Evolutionary conservation across 2,329 filamentous ascomycete species (phyloP), one percentile per base, ranked within the genome.

Genomic region (Davidsoniella neocaledoniae): DNA sequence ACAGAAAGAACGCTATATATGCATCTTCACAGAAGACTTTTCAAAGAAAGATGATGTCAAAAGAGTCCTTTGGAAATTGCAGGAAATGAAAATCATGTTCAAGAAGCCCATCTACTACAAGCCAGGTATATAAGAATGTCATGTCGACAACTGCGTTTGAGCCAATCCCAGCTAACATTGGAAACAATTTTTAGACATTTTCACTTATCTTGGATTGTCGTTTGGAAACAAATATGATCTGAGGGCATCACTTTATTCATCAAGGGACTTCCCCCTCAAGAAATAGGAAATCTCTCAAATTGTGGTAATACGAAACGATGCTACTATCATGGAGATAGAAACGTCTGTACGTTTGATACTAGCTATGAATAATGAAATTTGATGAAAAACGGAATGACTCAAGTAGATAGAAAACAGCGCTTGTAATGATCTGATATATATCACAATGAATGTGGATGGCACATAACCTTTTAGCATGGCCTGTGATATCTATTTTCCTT

Each of bases 11-110:
- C 70, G 77, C 17, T 63, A 91, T 40, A 77, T 93, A 23, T 88
- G 83, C 56, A 68, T 93, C 6, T 93, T 93, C 62, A 93, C 85
- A 4, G 66, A 68, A 40, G 77, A 94, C 61, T 91, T 87, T 59
- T 67, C 67, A 25, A 78, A 93, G 59, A 69, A 66, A 47, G 66
- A 70, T 3, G 85, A 93, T 59, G 73, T 93, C 5, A 70, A 68
- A 25, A 71, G 82, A 41, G 82, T 93, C 3, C 65, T 90, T 38
- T 59, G 68, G 52, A 72, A 68, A 55, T 62, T 93, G 54, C 71
- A 72, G 46, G 68, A 77, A 50, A 66, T 87, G 52, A 77, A 72
- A 6, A 64, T 91, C 37, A 68, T 81, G 46, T 67, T 67, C 33
- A 53, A 60, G 17, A 63, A 65, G 43, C 65, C 69, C 1, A 78